Evolutionary conservation across 352 stramenopile species (phyloP).

Genomic region (Phytophthora ohioensis): DNA sequence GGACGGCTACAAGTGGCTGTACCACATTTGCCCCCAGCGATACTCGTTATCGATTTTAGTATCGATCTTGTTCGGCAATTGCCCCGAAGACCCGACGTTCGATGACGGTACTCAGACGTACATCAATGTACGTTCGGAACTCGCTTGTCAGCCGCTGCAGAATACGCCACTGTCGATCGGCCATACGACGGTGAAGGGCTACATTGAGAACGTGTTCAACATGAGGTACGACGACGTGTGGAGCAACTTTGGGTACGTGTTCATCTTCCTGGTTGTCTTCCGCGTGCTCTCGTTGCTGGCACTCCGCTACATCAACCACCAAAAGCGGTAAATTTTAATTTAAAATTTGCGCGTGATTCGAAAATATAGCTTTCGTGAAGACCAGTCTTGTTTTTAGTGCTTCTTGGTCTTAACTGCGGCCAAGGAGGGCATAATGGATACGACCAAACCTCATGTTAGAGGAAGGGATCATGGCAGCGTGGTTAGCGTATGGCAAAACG

Average conservation of each 20-base stretch:
- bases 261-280: constrained; percentile 45
- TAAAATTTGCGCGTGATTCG: too few relatives aligned
- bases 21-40: constrained; percentile 45
- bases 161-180: constrained; percentile 36
- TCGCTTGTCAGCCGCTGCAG: constrained; percentile 47
- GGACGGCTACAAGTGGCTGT: constrained; percentile 55
- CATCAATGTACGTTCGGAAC: constrained; percentile 30
- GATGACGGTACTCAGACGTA: constrained; percentile 31
- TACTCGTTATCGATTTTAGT: constrained; percentile 43
- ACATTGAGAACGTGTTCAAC: constrained; percentile 42
- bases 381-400: too few relatives aligned
- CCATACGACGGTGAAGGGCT: constrained; percentile 44
- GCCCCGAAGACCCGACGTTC: constrained; percentile 36
- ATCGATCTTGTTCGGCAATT: constrained; percentile 37
- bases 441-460: too few relatives aligned
- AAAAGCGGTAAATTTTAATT: constrained; percentile 41
- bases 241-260: constrained; percentile 41
- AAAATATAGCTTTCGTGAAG: too few relatives aligned
- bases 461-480: too few relatives aligned
- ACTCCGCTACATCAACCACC: constrained; percentile 55
- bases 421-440: too few relatives aligned
- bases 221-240: constrained; percentile 48
- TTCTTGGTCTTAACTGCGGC: too few relatives aligned
- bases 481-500: too few relatives aligned
- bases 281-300: constrained; percentile 48